These are phyloP conservation scores for Desmodesmus armatus DNA, from an alignment of 139 green algal genomes.

Conservation along the genomic window DNA sequence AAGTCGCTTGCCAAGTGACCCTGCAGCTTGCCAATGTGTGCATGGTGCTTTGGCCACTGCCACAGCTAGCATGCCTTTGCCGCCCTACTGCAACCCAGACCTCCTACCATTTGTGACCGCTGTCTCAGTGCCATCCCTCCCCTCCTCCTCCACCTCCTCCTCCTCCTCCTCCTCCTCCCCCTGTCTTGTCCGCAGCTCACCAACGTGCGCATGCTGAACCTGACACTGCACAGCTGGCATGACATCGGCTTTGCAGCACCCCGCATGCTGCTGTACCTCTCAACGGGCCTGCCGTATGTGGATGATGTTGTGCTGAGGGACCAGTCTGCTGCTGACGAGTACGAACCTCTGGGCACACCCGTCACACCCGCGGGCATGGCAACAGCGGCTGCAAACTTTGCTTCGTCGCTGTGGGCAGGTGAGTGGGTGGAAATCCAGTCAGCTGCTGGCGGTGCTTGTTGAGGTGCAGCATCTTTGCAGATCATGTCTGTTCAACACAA, in stretches of 20 bases:
- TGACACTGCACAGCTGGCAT: constrained; percentile 34
- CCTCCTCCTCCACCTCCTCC: neutral
- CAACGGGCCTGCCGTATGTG: neutral
- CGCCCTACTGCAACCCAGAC: too few species aligned
- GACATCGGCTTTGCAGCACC: constrained; percentile 22
- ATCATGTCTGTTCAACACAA: too few species aligned
- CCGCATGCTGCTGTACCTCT: constrained; percentile 27
- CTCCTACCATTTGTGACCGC: too few species aligned
- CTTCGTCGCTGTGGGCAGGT: too few species aligned
- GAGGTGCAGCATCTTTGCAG: too few species aligned
- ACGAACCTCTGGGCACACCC: constrained; percentile 10
- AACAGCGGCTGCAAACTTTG: neutral
- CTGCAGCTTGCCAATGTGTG: too few species aligned
- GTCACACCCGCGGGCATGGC: neutral
- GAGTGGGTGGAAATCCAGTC: too few species aligned
- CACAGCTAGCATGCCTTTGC: too few species aligned
- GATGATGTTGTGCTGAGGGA: constrained; percentile 2
- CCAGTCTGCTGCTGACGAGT: constrained; percentile 7
- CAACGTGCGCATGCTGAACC: neutral
- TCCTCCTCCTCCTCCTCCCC: neutral
- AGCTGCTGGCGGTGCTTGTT: too few species aligned
- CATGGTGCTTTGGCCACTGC: too few species aligned
- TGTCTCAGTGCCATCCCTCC: neutral
- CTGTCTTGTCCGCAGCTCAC: constrained; percentile 4
- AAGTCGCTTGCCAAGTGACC: too few species aligned